phyloP scores from a whole-genome alignment of 83 land plant species.

The Diphasiastrum complanatum region DNA sequence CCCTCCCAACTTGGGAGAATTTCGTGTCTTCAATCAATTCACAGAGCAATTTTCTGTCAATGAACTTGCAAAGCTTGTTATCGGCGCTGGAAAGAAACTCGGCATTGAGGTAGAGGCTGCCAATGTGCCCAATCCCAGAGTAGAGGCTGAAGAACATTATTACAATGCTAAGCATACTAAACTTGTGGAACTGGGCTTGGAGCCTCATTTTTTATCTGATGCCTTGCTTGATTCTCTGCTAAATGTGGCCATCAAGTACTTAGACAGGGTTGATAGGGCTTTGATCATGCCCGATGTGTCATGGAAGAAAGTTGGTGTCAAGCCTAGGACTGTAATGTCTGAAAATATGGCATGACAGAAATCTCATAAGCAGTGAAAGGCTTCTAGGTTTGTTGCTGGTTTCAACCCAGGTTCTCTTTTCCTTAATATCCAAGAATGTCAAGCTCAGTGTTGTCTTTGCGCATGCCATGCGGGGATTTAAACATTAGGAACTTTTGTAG shows the following conservation, averaged over 20 bases:
- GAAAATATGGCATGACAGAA: no score
- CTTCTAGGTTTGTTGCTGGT: no score
- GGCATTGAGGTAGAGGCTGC: constrained; percentile 68
- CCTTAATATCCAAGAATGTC: no score
- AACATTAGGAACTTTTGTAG: no score
- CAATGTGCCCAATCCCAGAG: constrained; percentile 89
- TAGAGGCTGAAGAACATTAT: constrained; percentile 95
- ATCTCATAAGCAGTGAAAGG: no score
- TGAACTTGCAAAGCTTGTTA: constrained; percentile 74
- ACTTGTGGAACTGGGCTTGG: constrained; percentile 74
- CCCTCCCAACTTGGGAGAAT: constrained; percentile 82
- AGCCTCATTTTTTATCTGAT: constrained; percentile 84
- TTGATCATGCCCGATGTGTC: constrained; percentile 90
- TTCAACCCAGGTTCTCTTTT: no score
- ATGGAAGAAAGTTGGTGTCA: constrained; percentile 88
- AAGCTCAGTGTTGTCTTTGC: no score
- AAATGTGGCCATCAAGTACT: constrained; percentile 74
- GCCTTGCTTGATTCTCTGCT: constrained; percentile 93
- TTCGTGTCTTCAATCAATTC: constrained; percentile 94
- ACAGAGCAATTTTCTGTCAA: constrained; percentile 97
- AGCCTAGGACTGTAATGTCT: constrained; percentile 54
- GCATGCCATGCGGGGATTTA: no score
- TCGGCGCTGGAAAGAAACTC: constrained; percentile 80
- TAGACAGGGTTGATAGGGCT: constrained; percentile 67
- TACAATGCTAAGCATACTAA: constrained; percentile 98